Evolutionary conservation across 2,329 filamentous ascomycete species (phyloP).

Genomic region (Phaeomoniella chlamydospora): DNA sequence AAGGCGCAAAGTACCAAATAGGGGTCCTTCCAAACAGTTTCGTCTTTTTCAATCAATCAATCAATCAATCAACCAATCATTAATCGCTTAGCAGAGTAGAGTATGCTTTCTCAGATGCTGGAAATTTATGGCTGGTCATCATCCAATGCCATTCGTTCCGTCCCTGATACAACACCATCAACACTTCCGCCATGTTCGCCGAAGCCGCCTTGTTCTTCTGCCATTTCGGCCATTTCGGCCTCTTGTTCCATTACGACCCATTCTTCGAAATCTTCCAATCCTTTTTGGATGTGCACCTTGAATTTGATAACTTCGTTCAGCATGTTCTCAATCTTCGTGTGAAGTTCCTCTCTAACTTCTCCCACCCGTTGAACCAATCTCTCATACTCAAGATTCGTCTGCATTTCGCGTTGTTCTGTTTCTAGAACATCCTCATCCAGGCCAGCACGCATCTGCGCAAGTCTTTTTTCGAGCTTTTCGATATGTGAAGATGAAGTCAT

Average conservation of each 20-base stretch:
- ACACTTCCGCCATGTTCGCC: neutral
- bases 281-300: constrained; percentile 92
- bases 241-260: constrained; percentile 93
- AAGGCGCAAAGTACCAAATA: no score
- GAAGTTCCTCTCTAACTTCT: constrained; percentile 75
- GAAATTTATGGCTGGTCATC: no score
- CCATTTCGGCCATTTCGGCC: constrained; percentile 58
- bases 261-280: constrained; percentile 81
- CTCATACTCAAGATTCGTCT: constrained; percentile 12
- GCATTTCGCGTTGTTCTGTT: constrained; percentile 48
- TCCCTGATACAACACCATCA: neutral
- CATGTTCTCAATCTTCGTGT: constrained; percentile 91
- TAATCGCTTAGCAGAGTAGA: no score
- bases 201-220: constrained; percentile 15
- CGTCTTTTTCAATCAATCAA: no score
- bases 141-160: neutral
- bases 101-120: no score
- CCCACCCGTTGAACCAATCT: constrained; percentile 12
- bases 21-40: no score
- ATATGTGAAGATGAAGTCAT: constrained; percentile 84
- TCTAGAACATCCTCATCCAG: constrained; percentile 18
- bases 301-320: constrained; percentile 96
- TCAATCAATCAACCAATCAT: no score
- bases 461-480: constrained; percentile 96
- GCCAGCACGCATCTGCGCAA: constrained; percentile 36